Percentiles rank a stretch among this genome's conserved stretches.
Conservation (phyloP, 2,329 filamentous ascomycete genomes). For the Biscogniauxia sp. region DNA sequence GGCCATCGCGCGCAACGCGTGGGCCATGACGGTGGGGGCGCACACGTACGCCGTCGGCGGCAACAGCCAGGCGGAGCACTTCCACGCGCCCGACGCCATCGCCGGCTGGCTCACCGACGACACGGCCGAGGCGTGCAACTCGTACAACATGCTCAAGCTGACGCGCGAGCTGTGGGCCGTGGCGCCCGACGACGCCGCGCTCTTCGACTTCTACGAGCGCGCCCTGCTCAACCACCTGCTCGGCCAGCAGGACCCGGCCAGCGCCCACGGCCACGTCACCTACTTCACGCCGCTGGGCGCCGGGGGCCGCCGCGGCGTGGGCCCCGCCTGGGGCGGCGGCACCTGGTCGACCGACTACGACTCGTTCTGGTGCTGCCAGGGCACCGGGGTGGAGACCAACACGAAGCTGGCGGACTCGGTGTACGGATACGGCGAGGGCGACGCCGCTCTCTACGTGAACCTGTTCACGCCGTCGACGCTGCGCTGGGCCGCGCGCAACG, state of each 20-base stretch:
- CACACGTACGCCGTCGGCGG: conserved; percentile 54
- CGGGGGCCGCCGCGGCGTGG: conserved; percentile 46
- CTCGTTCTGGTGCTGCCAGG: conserved; percentile 55
- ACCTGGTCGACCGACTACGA: conserved; percentile 54
- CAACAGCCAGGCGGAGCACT: conserved; percentile 54
- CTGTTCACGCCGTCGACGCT: conserved; percentile 47
- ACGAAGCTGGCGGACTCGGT: conserved; percentile 53
- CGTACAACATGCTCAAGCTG: conserved; percentile 57
- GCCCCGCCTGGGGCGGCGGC: conserved; percentile 52
- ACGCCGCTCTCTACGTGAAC: conserved; percentile 46
- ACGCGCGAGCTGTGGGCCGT: conserved; percentile 49
- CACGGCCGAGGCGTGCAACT: conserved; percentile 52
- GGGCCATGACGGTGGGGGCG: conserved; percentile 42
- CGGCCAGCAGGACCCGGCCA: conserved; percentile 45
- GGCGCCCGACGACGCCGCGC: conserved; percentile 39
- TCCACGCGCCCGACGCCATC: conserved; percentile 45
- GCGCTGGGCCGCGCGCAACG: conserved; percentile 40
- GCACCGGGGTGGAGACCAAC: conserved; percentile 50
- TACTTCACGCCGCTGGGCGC: conserved; percentile 52
- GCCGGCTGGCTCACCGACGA: conserved; percentile 42
- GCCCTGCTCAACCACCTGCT: conserved; percentile 50
- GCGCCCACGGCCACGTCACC: conserved; percentile 47
- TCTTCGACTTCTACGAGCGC: conserved; percentile 54
- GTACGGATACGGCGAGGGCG: conserved; percentile 39
- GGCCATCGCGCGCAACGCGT: conserved; percentile 49